Percentiles rank a stretch among this genome's conserved stretches.
phyloP scores from a whole-genome alignment of 768 basidiomycete genomes.

The Agaricus subrufescens region DNA sequence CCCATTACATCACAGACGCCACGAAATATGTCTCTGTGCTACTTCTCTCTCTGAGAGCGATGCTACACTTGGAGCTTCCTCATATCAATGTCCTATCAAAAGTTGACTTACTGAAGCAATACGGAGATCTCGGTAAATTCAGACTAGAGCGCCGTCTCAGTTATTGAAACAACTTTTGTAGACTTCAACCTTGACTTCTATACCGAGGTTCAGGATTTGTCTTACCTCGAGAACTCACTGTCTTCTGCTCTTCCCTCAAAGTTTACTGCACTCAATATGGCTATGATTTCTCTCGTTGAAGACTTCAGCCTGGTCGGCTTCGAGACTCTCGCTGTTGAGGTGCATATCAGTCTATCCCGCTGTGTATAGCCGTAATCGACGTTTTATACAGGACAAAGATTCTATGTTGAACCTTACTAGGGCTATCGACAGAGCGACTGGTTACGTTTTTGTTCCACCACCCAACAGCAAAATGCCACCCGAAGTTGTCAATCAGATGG shows the following conservation, averaged over 20 bases:
- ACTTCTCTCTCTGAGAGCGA: conserved; percentile 87
- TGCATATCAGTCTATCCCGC: conserved; percentile 18
- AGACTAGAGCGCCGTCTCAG: conserved; percentile 2
- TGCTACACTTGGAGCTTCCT: conserved; percentile 98
- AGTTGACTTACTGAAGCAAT: conserved; percentile 83
- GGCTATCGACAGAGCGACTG: conserved; percentile 85
- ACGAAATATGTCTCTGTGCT: conserved; percentile 93
- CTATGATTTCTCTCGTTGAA: conserved; percentile 89
- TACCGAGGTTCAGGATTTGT: conserved; percentile 95
- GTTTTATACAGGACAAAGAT: conserved; percentile 67
- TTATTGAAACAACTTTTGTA: conserved; percentile 22
- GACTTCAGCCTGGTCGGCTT: conserved; percentile 93
- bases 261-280: conserved; percentile 79
- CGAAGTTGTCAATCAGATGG: conserved; percentile 27
- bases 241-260: conserved; percentile 54
- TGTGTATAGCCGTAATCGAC: background rate
- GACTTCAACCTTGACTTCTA: conserved; percentile 98
- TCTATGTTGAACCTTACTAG: conserved; percentile 90
- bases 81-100: conserved; percentile 98
- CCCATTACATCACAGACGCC: conserved; percentile 95
- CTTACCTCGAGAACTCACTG: conserved; percentile 77
- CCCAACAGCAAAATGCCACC: conserved; percentile 25
- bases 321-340: conserved; percentile 95
- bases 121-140: conserved; percentile 81
- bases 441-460: conserved; percentile 81